Base-by-base conservation (phyloP, 768 basidiomycete genomes). In the Pluteus cervinus region DNA sequence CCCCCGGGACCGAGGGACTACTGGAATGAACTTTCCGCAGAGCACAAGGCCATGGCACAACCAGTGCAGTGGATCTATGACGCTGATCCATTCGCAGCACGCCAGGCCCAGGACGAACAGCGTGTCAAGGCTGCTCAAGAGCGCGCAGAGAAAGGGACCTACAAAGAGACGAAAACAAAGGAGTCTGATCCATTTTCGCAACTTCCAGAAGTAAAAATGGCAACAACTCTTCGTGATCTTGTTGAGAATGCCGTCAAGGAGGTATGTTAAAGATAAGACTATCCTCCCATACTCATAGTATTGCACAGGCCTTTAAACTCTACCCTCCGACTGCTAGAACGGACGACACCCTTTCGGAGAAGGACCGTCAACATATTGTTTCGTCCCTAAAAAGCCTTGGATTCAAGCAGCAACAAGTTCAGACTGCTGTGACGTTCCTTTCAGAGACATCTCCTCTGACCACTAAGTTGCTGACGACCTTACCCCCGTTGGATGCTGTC, bases 1-100 rank as follows among this genome's bases (percentile, higher is more conserved):
- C 93, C 93, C 11, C 79, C 86, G 2, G 80, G 81, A 6, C 86
- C 90, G 24, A 71, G 86, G 30, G 85, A 90, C 14, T 96, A 93
- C 56, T 96, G 92, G 92, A 74, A 75, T 36, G 69, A 78, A 47
- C 62, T 96, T 2, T 77, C 76, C 6, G 59, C 58, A 2, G 82
- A 89, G 51, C 87, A 89, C 47, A 82, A 80, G 46, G 56, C 56
- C 12, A 68, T 71, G 3, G 78, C 81, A 1, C 70, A 77, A 3
- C 85, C 90, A 54, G 71, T 76, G 53, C 73, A 71, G 35, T 93
- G 90, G 90, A 84, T 88, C 76, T 94, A 86, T 49, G 71, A 77
- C n/a, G 65, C 79, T 5, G 89, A 94, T 64, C 91, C 90, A 2
- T 94, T 92, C 50, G 70, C 73, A 12, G 86, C 87, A 5, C 71